Percentiles rank a stretch among this genome's conserved stretches.
Conservation (phyloP, 139 green algal genomes). For the Tetraselmis chui region DNA sequence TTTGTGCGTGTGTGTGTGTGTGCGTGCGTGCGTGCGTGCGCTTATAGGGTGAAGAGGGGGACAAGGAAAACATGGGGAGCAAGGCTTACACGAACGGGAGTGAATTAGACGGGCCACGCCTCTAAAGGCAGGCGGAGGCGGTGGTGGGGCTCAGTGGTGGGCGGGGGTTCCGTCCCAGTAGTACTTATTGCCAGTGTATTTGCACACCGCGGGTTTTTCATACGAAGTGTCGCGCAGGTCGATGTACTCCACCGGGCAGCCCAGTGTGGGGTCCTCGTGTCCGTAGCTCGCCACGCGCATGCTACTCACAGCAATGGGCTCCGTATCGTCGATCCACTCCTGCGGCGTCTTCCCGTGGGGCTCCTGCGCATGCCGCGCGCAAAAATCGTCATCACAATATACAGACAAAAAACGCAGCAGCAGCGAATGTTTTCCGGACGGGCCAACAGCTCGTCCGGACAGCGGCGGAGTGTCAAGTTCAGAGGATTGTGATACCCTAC, state of each 20-base stretch:
- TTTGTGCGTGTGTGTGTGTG: too few relatives aligned
- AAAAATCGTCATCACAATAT: too few relatives aligned
- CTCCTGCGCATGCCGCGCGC: too few relatives aligned
- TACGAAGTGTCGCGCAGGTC: conserved; percentile 68
- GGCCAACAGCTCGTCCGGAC: too few relatives aligned
- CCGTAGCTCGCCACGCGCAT: conserved; percentile 69
- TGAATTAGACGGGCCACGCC: too few relatives aligned
- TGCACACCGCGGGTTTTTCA: conserved; percentile 87
- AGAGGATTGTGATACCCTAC: background rate
- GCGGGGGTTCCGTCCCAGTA: conserved; percentile 3
- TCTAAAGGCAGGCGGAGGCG: background rate
- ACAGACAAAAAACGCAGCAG: too few relatives aligned
- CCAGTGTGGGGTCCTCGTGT: conserved; percentile 67
- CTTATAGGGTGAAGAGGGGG: background rate
- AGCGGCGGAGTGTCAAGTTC: too few relatives aligned
- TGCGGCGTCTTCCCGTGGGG: conserved; percentile 59
- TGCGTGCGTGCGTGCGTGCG: too few relatives aligned
- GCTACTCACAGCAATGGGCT: conserved; percentile 74
- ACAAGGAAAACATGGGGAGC: background rate
- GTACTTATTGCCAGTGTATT: conserved; percentile 82
- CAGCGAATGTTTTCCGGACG: too few relatives aligned
- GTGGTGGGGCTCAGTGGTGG: background rate
- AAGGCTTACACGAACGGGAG: background rate
- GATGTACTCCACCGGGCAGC: conserved; percentile 88
- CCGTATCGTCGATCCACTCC: conserved; percentile 58